Percentiles rank a stretch among this genome's conserved stretches.
Conservation (phyloP, 345 rosid species). For the Aquilaria malaccensis region DNA sequence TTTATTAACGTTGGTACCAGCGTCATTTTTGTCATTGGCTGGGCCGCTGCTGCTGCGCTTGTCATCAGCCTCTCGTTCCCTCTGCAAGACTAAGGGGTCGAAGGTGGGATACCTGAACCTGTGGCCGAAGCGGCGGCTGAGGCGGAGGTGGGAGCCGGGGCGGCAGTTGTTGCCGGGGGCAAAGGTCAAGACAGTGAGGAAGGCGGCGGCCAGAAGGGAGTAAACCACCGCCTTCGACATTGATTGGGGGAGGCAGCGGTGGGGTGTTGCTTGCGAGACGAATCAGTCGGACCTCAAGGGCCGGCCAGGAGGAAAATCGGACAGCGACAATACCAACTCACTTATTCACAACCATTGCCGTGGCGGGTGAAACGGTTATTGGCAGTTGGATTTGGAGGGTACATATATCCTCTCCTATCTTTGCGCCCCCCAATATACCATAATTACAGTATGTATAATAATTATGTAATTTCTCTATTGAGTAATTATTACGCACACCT, state of each 20-base stretch:
- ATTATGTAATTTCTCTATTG: no score
- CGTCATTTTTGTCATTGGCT: neutral
- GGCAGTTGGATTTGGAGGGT: conserved; percentile 25
- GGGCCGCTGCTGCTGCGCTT: neutral
- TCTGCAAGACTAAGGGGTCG: conserved; percentile 45
- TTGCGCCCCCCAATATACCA: no score
- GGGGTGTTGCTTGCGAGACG: neutral
- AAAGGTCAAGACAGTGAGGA: conserved; percentile 22
- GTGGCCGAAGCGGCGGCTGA: conserved; percentile 47
- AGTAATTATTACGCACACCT: no score
- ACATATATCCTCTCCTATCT: neutral
- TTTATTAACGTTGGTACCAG: conserved; percentile 23
- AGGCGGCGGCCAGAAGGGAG: conserved; percentile 31
- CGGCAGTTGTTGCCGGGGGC: neutral
- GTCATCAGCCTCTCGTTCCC: conserved; percentile 31
- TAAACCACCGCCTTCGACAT: conserved; percentile 72
- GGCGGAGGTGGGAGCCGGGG: conserved; percentile 4
- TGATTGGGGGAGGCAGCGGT: conserved; percentile 3
- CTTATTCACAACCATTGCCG: neutral
- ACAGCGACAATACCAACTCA: neutral
- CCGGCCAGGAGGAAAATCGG: neutral
- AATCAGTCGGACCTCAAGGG: neutral
- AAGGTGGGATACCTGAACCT: conserved; percentile 28
- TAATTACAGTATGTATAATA: no score
- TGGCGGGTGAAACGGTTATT: conserved; percentile 44